A percentile compares a stretch with the other conserved stretches of the same genome.
Conservation (phyloP, 139 green algal species). For the Diplosphaera chodatii region DNA sequence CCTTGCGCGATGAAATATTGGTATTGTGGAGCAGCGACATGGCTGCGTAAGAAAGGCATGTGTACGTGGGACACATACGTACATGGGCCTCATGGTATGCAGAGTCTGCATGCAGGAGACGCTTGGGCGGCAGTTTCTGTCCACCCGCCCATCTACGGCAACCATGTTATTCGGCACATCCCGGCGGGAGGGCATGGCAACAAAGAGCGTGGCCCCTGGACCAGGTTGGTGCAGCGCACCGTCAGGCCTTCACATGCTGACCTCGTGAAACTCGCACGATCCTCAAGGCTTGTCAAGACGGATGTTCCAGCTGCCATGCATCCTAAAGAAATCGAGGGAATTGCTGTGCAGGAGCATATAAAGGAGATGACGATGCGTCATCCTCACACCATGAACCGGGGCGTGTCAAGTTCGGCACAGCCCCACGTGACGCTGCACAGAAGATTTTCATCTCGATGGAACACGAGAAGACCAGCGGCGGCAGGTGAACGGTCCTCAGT, state of each 20-base stretch:
- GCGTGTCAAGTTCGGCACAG: constrained; percentile 15
- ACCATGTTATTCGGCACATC: constrained; percentile 22
- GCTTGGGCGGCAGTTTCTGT: constrained; percentile 15
- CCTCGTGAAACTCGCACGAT: no score
- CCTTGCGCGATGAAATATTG: no score
- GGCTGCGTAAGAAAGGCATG: no score
- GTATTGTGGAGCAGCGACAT: no score
- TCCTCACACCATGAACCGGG: neutral
- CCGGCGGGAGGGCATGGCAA: constrained; percentile 29
- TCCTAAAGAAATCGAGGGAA: no score
- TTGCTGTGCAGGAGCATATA: constrained; percentile 31
- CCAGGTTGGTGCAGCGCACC: no score
- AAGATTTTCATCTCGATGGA: constrained; percentile 30
- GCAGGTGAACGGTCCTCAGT: no score
- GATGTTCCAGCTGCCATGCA: no score
- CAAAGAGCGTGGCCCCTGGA: constrained; percentile 18
- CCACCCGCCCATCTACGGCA: constrained; percentile 13
- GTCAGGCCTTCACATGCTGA: no score
- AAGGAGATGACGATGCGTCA: neutral
- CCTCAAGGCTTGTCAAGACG: no score
- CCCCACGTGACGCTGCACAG: constrained; percentile 19
- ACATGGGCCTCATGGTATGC: no score
- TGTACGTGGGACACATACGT: no score
- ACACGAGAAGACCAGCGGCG: constrained; percentile 29
- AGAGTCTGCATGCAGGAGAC: constrained; percentile 11